Conservation (phyloP, 2,329 filamentous ascomycete genomes). For the Epichloe hybrida region DNA sequence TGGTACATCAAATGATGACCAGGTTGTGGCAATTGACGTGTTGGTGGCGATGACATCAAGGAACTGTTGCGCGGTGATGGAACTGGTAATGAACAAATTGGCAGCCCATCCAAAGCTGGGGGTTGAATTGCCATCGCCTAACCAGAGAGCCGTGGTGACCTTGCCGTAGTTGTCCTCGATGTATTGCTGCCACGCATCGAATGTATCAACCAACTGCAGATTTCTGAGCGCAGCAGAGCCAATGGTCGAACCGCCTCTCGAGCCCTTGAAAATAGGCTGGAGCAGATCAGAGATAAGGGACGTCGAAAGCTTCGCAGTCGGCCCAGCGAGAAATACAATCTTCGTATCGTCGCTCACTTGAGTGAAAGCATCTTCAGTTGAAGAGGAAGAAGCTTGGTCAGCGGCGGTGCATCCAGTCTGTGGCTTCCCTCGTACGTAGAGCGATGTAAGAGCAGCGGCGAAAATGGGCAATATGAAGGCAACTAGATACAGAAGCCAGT, state of each 20-base stretch:
- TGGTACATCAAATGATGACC: constrained; percentile 61
- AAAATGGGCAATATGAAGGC: constrained; percentile 68
- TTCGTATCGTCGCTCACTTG: constrained; percentile 15
- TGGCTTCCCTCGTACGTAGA: constrained; percentile 52
- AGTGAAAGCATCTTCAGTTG: constrained; percentile 25
- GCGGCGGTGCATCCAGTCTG: constrained; percentile 38
- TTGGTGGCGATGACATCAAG: constrained; percentile 54
- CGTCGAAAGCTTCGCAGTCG: constrained; percentile 23
- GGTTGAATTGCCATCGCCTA: constrained; percentile 44
- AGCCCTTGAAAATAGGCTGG: constrained; percentile 24
- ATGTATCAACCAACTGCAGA: constrained; percentile 44
- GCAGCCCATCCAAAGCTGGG: constrained; percentile 59
- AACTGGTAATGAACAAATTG: constrained; percentile 42
- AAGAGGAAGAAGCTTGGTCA: constrained; percentile 29
- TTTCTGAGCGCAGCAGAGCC: constrained; percentile 11
- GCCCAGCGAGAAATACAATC: constrained; percentile 20
- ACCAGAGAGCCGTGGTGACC: constrained; percentile 64
- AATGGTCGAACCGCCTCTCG: constrained; percentile 9
- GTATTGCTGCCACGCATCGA: constrained; percentile 54
- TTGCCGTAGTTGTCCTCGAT: constrained; percentile 50
- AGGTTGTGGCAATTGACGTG: constrained; percentile 56
- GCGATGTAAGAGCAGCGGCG: constrained; percentile 63
- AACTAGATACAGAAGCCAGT: constrained; percentile 61
- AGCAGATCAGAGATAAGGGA: constrained; percentile 21
- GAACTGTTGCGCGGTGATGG: constrained; percentile 51